A percentile compares a stretch with the other conserved stretches of the same genome.
These are phyloP conservation scores for Triglochin maritima DNA, from an alignment of 106 monocot genomes.

Conservation along the genomic window DNA sequence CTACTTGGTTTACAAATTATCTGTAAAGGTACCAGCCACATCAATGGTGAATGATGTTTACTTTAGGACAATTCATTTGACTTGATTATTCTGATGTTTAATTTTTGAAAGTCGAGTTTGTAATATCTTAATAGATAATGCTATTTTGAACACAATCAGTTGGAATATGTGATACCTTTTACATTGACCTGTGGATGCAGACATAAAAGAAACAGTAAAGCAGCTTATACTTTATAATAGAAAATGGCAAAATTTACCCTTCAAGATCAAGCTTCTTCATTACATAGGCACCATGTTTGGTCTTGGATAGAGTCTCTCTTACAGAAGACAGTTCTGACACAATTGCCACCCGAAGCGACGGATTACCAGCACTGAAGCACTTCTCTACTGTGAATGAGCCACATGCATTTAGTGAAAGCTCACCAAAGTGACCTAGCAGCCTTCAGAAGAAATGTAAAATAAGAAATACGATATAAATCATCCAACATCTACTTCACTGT, in stretches of 20 bases:
- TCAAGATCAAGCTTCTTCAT: conserved; percentile 81
- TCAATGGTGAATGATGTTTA: too few species aligned
- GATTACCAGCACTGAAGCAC: conserved; percentile 68
- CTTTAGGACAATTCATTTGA: too few species aligned
- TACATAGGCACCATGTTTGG: conserved; percentile 67
- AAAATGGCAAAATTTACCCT: conserved; percentile 31
- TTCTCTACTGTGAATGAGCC: conserved; percentile 92
- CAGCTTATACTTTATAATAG: neutral
- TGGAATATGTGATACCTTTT: too few species aligned
- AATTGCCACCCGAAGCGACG: conserved; percentile 58
- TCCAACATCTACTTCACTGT: too few species aligned
- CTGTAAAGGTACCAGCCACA: too few species aligned
- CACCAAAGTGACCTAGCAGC: conserved; percentile 58
- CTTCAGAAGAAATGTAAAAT: conserved; percentile 28
- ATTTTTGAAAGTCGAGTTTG: too few species aligned
- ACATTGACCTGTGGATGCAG: too few species aligned
- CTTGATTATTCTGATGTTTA: too few species aligned
- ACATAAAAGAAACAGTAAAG: too few species aligned
- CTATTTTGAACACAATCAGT: too few species aligned
- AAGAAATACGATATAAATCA: neutral
- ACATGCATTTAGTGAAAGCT: conserved; percentile 62
- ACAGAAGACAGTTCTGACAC: conserved; percentile 53
- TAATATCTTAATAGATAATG: too few species aligned
- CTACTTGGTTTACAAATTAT: too few species aligned
- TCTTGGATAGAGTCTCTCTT: conserved; percentile 64